Percentiles rank a stretch among this genome's conserved stretches.
Evolutionary conservation across 1,284 basidiomycete genomes (phyloP).

Genomic region (Pterulicium gracile): DNA sequence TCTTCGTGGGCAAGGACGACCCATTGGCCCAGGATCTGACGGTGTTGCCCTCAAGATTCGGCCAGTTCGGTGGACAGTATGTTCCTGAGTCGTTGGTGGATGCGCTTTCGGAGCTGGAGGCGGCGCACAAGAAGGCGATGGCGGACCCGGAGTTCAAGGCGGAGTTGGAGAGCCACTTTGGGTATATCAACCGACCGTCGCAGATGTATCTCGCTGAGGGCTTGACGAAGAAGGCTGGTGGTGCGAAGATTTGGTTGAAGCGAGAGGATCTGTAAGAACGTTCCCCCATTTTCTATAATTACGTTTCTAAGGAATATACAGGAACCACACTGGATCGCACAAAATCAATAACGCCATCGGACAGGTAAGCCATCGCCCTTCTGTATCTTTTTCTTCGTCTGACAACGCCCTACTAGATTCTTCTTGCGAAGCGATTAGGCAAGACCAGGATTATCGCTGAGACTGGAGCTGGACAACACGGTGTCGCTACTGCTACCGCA

Average conservation of each 20-base stretch:
- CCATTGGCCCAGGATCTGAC: conserved; percentile 24
- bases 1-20: conserved; percentile 17
- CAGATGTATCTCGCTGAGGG: conserved; percentile 69
- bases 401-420: conserved; percentile 44
- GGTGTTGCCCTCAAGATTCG: conserved; percentile 77
- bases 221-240: conserved; percentile 68
- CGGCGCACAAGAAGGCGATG: conserved; percentile 80
- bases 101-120: conserved; percentile 85
- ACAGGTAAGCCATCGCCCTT: conserved; percentile 36
- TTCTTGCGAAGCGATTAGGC: conserved; percentile 86
- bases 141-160: conserved; percentile 88
- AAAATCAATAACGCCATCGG: conserved; percentile 97
- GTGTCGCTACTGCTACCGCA: conserved; percentile 96
- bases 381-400: conserved; percentile 7
- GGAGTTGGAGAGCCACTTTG: conserved; percentile 84
- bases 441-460: conserved; percentile 98
- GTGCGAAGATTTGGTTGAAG: conserved; percentile 97
- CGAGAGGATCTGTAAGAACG: conserved; percentile 82
- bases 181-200: conserved; percentile 81
- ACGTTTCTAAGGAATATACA: conserved; percentile 17
- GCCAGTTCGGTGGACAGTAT: conserved; percentile 94
- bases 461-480: conserved; percentile 98
- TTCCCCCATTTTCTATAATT: conserved; percentile 1
- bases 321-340: conserved; percentile 94
- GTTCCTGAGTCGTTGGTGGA: conserved; percentile 93